Conservation (phyloP, 129 eudicot genomes). For the Tagetes erecta region DNA sequence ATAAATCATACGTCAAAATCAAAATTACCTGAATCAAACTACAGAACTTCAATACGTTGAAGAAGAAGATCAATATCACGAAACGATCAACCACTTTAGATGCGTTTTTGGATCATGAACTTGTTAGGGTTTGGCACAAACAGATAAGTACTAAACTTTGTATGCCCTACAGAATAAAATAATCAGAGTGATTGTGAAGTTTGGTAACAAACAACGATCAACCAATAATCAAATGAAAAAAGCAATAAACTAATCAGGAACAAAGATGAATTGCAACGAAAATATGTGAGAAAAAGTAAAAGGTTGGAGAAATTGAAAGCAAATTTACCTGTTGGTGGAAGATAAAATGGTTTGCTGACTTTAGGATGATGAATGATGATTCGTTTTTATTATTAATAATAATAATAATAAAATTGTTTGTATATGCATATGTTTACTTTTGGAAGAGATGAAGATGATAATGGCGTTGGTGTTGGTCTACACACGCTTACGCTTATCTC, state of each 20-base stretch:
- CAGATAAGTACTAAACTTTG: background rate
- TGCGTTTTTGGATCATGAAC: background rate
- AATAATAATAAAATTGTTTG: too few relatives aligned
- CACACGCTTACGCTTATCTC: slow-evolving; percentile 16
- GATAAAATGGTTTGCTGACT: slow-evolving; percentile 5
- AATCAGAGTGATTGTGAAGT: slow-evolving; percentile 18
- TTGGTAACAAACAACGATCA: slow-evolving; percentile 25
- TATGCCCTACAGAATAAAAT: background rate
- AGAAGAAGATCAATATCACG: background rate
- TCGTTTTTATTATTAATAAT: too few relatives aligned
- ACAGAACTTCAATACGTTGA: background rate
- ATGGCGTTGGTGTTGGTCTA: slow-evolving; percentile 22
- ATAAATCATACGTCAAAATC: background rate
- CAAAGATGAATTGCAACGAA: background rate
- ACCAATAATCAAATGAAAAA: background rate
- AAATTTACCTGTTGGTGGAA: background rate
- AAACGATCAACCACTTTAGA: too few relatives aligned
- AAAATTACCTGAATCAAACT: slow-evolving; percentile 10
- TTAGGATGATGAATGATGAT: background rate
- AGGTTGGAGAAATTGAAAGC: background rate
- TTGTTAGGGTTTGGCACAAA: background rate
- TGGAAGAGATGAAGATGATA: background rate
- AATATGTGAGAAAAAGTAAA: background rate
- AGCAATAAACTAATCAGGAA: background rate
- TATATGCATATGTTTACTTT: background rate